A percentile compares a stretch with the other conserved stretches of the same genome.
These are phyloP conservation scores for Salvia hispanica DNA, from an alignment of 257 asterid species.

Conservation along the genomic window DNA sequence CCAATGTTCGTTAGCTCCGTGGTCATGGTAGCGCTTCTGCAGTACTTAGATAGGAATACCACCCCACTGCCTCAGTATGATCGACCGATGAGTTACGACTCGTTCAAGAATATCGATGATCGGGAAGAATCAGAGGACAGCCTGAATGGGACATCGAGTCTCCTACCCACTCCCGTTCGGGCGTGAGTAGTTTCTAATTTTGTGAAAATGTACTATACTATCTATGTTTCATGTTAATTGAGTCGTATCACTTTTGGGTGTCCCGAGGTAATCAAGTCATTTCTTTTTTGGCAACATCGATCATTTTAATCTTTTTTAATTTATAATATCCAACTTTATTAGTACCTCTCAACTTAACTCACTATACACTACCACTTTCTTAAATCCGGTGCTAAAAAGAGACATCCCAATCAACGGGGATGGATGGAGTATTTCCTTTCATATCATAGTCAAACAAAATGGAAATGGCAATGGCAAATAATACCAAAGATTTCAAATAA, in stretches of 20 bases:
- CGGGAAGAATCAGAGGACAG: not conserved
- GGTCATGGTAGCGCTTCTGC: conserved; percentile 38
- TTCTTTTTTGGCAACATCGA: too few species aligned
- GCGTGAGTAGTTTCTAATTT: not conserved
- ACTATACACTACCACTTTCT: too few species aligned
- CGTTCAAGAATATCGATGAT: conserved; percentile 29
- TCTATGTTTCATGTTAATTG: too few species aligned
- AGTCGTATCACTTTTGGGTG: too few species aligned
- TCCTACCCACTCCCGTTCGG: too few species aligned
- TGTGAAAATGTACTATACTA: not conserved
- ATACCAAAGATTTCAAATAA: not conserved
- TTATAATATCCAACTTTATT: too few species aligned
- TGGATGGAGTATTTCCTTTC: not conserved
- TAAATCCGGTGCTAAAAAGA: too few species aligned
- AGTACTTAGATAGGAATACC: conserved; percentile 40
- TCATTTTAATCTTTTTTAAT: too few species aligned
- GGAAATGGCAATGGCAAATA: not conserved
- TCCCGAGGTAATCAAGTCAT: too few species aligned
- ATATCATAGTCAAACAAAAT: not conserved
- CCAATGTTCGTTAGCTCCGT: conserved; percentile 48
- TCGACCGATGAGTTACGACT: conserved; percentile 21
- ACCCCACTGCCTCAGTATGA: conserved; percentile 34
- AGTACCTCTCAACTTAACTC: too few species aligned
- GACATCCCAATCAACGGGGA: too few species aligned
- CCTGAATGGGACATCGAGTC: too few species aligned